A percentile compares a stretch with the other conserved stretches of the same genome.
phyloP scores from a whole-genome alignment of 1,284 basidiomycete species.

The Nidula niveotomentosa region DNA sequence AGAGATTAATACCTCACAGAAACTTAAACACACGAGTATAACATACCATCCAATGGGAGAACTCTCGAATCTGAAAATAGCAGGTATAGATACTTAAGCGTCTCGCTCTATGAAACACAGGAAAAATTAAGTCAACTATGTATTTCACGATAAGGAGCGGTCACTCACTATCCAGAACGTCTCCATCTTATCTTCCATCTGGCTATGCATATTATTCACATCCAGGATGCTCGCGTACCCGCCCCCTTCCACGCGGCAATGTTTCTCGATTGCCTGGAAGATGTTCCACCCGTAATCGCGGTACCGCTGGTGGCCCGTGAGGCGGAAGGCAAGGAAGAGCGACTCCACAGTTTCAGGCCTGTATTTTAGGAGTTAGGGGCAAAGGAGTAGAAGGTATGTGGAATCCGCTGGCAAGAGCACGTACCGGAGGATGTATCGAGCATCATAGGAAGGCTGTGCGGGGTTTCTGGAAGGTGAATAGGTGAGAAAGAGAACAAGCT shows the following conservation, averaged over 20 bases:
- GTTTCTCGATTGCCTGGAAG: conserved; percentile 87
- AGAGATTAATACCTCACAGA: neutral
- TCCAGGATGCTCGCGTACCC: conserved; percentile 88
- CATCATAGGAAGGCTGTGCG: conserved; percentile 66
- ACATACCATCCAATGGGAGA: conserved; percentile 76
- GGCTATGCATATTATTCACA: conserved; percentile 73
- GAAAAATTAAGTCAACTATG: conserved; percentile 1
- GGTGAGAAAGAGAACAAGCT: neutral
- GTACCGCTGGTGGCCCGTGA: conserved; percentile 85
- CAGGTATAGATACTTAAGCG: conserved; percentile 93
- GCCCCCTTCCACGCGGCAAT: conserved; percentile 75
- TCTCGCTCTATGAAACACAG: conserved; percentile 66
- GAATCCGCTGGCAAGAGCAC: conserved; percentile 8
- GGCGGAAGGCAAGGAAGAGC: conserved; percentile 85
- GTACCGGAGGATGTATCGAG: conserved; percentile 86
- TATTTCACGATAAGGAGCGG: neutral
- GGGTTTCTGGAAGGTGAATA: conserved; percentile 29
- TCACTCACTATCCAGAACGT: conserved; percentile 84
- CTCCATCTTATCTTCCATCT: conserved; percentile 90
- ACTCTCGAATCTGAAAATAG: conserved; percentile 81
- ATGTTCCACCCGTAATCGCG: conserved; percentile 89
- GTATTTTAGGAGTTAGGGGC: conserved; percentile 1
- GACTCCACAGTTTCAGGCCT: conserved; percentile 96
- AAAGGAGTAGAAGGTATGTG: neutral
- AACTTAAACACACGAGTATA: neutral